A percentile compares a stretch with the other conserved stretches of the same genome.
These are phyloP conservation scores for Thamnidium elegans DNA, from an alignment of 192 early-diverging fungal genomes.

Conservation along the genomic window DNA sequence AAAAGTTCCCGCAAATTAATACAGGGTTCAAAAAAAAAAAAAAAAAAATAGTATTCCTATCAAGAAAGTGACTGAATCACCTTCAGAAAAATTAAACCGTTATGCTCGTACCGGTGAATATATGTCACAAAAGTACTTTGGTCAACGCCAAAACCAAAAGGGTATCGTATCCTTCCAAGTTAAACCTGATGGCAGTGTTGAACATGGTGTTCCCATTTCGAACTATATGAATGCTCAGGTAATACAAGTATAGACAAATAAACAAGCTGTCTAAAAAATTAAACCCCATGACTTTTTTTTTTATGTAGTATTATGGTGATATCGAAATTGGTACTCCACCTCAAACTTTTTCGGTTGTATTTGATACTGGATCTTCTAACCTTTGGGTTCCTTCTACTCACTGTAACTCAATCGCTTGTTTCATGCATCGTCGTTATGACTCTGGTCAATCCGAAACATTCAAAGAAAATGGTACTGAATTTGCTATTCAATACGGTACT, in stretches of 20 bases:
- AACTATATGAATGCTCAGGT: conserved; percentile 93
- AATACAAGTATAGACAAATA: background rate
- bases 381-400: conserved; percentile 95
- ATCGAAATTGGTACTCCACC: conserved; percentile 83
- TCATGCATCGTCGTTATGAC: conserved; percentile 89
- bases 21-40: background rate
- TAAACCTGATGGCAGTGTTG: conserved; percentile 51
- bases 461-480: conserved; percentile 88
- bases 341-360: conserved; percentile 89
- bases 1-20: background rate
- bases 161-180: conserved; percentile 40
- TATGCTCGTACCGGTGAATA: conserved; percentile 62
- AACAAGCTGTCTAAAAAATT: background rate
- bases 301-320: conserved; percentile 86
- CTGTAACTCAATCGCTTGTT: conserved; percentile 95
- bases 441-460: conserved; percentile 73
- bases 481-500: conserved; percentile 94
- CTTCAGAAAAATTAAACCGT: conserved; percentile 58
- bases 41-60: conserved; percentile 46
- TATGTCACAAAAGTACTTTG: conserved; percentile 82
- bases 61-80: conserved; percentile 67
- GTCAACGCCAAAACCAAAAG: conserved; percentile 26
- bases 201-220: conserved; percentile 79
- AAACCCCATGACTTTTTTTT: background rate
- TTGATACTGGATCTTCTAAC: conserved; percentile 94